Conservation (phyloP, 2,329 filamentous ascomycete genomes). For the Triangularia verruculosa region DNA sequence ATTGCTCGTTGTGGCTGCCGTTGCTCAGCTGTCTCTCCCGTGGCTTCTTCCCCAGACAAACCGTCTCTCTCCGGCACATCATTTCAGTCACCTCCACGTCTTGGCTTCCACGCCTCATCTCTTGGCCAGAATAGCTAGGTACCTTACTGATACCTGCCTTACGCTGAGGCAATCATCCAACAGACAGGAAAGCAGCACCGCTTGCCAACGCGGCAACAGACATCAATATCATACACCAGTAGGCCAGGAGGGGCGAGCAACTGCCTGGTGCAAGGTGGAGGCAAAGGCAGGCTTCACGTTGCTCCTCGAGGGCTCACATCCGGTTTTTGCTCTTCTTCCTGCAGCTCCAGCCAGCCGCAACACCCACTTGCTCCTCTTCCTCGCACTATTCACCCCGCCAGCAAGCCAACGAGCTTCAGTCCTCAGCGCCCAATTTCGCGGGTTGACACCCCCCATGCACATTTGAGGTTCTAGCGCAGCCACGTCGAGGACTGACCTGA, state of each 20-base stretch:
- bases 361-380: background rate
- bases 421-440: constrained; percentile 11
- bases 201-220: constrained; percentile 15
- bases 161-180: background rate
- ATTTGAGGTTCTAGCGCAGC: constrained; percentile 8
- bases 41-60: constrained; percentile 21
- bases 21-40: constrained; percentile 20
- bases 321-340: background rate
- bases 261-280: background rate
- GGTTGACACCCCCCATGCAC: constrained; percentile 5
- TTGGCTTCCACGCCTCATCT: constrained; percentile 7
- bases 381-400: background rate
- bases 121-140: too few species aligned
- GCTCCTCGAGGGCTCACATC: background rate
- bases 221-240: constrained; percentile 7
- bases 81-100: constrained; percentile 2
- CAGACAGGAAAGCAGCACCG: background rate
- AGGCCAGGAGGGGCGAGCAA: background rate
- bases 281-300: background rate
- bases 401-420: constrained; percentile 6
- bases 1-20: constrained; percentile 18
- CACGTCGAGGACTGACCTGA: constrained; percentile 19
- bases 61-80: constrained; percentile 8
- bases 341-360: constrained; percentile 12
- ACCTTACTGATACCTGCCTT: background rate